Conservation (phyloP, 257 asterid genomes). For the Parsonsia alboflavescens region DNA sequence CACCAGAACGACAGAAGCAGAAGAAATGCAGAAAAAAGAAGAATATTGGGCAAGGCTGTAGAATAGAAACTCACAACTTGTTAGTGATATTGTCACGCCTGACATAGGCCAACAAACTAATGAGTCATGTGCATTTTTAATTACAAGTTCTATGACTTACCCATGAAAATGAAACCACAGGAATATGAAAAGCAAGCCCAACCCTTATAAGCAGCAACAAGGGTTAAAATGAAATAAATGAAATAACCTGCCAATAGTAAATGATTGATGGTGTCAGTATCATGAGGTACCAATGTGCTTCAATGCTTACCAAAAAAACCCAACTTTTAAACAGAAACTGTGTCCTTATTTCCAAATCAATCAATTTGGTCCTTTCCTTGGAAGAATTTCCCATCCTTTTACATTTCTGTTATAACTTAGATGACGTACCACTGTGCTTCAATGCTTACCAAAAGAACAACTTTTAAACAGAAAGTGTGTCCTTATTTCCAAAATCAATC, state of each 20-base stretch:
- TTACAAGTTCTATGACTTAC: constrained; percentile 25
- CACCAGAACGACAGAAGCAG: constrained; percentile 90
- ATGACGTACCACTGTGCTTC: neutral
- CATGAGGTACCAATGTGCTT: neutral
- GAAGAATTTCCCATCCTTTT: neutral
- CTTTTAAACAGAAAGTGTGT: neutral
- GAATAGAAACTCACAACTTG: constrained; percentile 16
- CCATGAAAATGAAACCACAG: constrained; percentile 88
- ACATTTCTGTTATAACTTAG: too few species aligned
- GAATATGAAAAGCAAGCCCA: constrained; percentile 86
- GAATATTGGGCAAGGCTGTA: constrained; percentile 86
- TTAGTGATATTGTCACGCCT: constrained; percentile 15
- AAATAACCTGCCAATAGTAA: constrained; percentile 65
- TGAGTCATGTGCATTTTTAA: neutral
- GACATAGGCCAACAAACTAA: constrained; percentile 13
- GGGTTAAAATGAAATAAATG: constrained; percentile 62
- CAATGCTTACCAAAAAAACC: neutral
- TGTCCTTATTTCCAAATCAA: neutral
- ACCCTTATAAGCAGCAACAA: constrained; percentile 85
- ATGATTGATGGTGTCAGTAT: neutral
- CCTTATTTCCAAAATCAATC: neutral
- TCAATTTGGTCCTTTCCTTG: neutral
- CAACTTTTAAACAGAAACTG: neutral
- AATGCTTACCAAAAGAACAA: neutral
- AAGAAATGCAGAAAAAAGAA: constrained; percentile 78